Conservation (phyloP, 768 basidiomycete species). For the Psilocybe cubensis region DNA sequence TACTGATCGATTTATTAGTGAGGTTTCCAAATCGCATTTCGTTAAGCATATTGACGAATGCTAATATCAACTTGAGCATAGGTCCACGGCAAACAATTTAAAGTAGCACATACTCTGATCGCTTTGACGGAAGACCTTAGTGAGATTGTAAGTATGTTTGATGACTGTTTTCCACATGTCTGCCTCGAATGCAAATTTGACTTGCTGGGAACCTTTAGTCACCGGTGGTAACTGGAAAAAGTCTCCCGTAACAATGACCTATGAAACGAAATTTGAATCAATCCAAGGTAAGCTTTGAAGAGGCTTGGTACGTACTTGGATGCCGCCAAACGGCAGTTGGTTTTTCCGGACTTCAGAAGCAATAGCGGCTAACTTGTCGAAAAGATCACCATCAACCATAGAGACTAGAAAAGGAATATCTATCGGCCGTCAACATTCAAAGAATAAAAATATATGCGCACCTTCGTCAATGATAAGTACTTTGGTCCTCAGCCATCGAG, state of each 20-base stretch:
- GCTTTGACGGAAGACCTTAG: slow-evolving; percentile 93
- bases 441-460: slow-evolving; percentile 27
- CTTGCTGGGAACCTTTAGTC: slow-evolving; percentile 53
- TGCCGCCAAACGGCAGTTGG: slow-evolving; percentile 86
- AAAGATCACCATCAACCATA: slow-evolving; percentile 93
- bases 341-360: slow-evolving; percentile 67
- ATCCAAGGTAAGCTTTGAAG: not conserved
- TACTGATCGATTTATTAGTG: slow-evolving; percentile 61
- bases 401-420: slow-evolving; percentile 65
- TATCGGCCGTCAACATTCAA: not conserved
- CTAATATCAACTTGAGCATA: slow-evolving; percentile 38
- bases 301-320: slow-evolving; percentile 60
- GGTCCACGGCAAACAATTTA: not conserved
- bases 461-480: slow-evolving; percentile 87
- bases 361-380: slow-evolving; percentile 86
- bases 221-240: slow-evolving; percentile 99
- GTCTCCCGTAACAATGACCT: slow-evolving; percentile 94
- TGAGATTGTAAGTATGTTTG: slow-evolving; percentile 86
- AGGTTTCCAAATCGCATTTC: slow-evolving; percentile 95
- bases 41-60: slow-evolving; percentile 95
- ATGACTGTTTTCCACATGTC: slow-evolving; percentile 74
- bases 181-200: slow-evolving; percentile 95
- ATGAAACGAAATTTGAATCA: not conserved
- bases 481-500: slow-evolving; percentile 83
- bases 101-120: slow-evolving; percentile 69